These are phyloP conservation scores for Dioszegia aurantiaca DNA, from an alignment of 768 basidiomycete genomes.

Conservation along the genomic window DNA sequence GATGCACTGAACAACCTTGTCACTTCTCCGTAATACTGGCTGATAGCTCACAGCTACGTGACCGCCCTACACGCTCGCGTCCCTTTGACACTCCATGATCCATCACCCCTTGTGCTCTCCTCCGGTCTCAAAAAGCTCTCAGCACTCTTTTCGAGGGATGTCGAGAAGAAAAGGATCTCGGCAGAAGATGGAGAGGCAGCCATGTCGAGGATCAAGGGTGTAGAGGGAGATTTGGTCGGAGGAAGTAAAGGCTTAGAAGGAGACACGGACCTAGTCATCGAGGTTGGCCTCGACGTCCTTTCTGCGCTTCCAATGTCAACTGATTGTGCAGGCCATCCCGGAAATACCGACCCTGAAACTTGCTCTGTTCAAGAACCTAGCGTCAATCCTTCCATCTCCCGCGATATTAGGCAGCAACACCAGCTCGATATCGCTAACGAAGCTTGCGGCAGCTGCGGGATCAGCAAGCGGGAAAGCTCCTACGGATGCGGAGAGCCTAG, in stretches of 20 bases:
- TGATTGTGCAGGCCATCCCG: constrained; percentile 67
- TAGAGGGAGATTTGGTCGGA: constrained; percentile 57
- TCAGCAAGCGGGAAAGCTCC: constrained; percentile 58
- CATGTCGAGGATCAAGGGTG: constrained; percentile 58
- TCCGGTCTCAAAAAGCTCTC: constrained; percentile 73
- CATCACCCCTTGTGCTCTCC: constrained; percentile 67
- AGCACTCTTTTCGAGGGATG: constrained; percentile 82
- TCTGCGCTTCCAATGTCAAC: not conserved
- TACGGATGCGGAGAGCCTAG: constrained; percentile 69
- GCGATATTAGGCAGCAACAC: constrained; percentile 90
- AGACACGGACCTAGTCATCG: constrained; percentile 87
- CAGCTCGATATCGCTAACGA: constrained; percentile 89
- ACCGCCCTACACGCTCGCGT: constrained; percentile 78
- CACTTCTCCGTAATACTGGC: not conserved
- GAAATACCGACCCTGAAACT: constrained; percentile 78
- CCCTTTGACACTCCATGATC: constrained; percentile 80
- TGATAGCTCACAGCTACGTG: constrained; percentile 28
- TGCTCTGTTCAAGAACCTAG: constrained; percentile 68
- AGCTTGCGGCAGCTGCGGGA: constrained; percentile 82
- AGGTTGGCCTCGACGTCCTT: constrained; percentile 58
- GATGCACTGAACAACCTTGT: too few species aligned
- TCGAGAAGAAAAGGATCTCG: constrained; percentile 73
- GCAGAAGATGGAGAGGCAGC: constrained; percentile 71
- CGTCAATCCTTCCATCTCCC: constrained; percentile 64
- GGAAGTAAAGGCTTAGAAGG: constrained; percentile 51